These are phyloP conservation scores for Camelina hispida DNA, from an alignment of 345 rosid species.

Conservation along the genomic window DNA sequence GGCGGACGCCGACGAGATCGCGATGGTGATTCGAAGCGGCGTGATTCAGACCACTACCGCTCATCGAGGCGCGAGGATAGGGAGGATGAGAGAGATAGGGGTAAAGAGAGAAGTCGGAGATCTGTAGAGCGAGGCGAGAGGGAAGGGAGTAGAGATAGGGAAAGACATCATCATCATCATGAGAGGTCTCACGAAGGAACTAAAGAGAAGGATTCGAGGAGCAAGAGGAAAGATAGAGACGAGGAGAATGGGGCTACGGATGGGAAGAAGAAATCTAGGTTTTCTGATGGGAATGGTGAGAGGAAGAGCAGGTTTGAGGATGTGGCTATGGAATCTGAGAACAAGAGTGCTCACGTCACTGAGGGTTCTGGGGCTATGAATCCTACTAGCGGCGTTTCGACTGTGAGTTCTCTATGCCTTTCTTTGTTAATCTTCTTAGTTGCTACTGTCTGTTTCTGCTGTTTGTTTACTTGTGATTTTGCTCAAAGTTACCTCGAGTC, in stretches of 20 bases:
- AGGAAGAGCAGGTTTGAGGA: constrained; percentile 65
- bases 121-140: constrained; percentile 46
- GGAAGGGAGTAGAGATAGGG: constrained; percentile 45
- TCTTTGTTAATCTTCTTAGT: not conserved
- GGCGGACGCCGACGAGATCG: constrained; percentile 47
- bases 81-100: constrained; percentile 49
- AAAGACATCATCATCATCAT: constrained; percentile 43
- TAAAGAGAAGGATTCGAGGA: constrained; percentile 42
- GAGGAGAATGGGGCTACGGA: constrained; percentile 42
- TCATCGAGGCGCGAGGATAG: constrained; percentile 58
- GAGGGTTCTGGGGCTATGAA: constrained; percentile 44
- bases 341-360: constrained; percentile 34
- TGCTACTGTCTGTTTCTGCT: not conserved
- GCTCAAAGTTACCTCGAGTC: not conserved
- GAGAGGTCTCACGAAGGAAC: constrained; percentile 39
- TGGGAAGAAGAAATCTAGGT: constrained; percentile 55
- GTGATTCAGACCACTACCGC: constrained; percentile 58
- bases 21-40: constrained; percentile 54
- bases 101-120: constrained; percentile 43
- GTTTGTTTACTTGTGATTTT: not conserved
- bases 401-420: constrained; percentile 51
- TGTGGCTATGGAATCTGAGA: constrained; percentile 34
- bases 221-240: constrained; percentile 50
- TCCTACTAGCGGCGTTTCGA: constrained; percentile 45
- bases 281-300: constrained; percentile 49